Conservation (phyloP, 73 alveolate genomes). For the Urostyla sp. region DNA sequence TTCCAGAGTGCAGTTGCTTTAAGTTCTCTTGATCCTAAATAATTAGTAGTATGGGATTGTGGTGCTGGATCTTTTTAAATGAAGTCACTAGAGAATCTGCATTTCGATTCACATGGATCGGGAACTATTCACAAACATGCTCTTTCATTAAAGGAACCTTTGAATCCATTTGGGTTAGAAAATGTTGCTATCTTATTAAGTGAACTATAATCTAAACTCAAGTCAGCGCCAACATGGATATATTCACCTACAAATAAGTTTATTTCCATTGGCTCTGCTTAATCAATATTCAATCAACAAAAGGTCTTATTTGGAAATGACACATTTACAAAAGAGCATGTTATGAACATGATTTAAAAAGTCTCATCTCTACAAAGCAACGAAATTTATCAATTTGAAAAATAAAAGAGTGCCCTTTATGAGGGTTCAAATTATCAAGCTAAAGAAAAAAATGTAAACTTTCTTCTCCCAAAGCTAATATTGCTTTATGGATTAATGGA, state of each 20-base stretch:
- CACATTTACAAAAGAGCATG: not conserved
- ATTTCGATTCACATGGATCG: not conserved
- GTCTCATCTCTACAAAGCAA: not conserved
- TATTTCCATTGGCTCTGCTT: not conserved
- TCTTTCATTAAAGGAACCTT: not conserved
- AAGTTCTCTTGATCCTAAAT: not conserved
- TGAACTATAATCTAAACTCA: not conserved
- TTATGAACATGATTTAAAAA: not conserved
- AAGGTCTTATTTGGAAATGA: not conserved
- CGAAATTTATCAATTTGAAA: not conserved
- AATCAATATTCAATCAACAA: not conserved
- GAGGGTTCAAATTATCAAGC: not conserved
- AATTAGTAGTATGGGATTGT: not conserved
- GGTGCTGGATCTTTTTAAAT: not conserved
- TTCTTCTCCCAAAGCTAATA: not conserved
- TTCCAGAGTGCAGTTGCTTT: not conserved
- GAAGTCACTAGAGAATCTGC: not conserved
- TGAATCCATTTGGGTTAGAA: not conserved
- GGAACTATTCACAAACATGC: not conserved
- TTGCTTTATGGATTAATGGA: not conserved
- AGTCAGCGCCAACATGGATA: not conserved
- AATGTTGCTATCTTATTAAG: not conserved
- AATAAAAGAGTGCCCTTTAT: not conserved
- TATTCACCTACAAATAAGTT: not conserved
- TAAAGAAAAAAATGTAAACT: not conserved